These are phyloP conservation scores for Phtheirospermum japonicum DNA, from an alignment of 257 asterid species.

Conservation along the genomic window DNA sequence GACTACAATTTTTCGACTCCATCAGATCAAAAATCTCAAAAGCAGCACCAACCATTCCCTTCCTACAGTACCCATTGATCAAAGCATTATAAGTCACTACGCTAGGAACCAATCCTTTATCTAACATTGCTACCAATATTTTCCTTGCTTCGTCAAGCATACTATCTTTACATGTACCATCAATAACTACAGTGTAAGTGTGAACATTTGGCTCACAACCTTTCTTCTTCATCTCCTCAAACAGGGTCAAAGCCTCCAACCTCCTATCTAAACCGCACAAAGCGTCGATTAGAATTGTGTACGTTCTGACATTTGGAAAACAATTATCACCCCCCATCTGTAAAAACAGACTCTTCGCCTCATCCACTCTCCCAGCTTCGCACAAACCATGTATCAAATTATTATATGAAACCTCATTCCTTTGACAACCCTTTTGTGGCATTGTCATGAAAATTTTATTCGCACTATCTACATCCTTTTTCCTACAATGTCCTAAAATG, in stretches of 20 bases:
- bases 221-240: constrained; percentile 67
- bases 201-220: constrained; percentile 63
- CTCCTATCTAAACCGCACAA: constrained; percentile 52
- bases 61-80: constrained; percentile 65
- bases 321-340: constrained; percentile 59
- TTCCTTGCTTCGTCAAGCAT: constrained; percentile 49
- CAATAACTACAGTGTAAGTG: constrained; percentile 62
- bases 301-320: constrained; percentile 60
- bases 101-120: constrained; percentile 49
- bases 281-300: constrained; percentile 66
- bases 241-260: constrained; percentile 53
- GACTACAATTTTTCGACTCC: constrained; percentile 48
- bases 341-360: constrained; percentile 45
- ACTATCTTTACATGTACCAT: constrained; percentile 55
- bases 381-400: constrained; percentile 73
- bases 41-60: constrained; percentile 54
- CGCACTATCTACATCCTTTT: constrained; percentile 53
- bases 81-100: constrained; percentile 64
- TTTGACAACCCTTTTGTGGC: constrained; percentile 53
- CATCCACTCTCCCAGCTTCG: constrained; percentile 50
- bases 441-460: constrained; percentile 42
- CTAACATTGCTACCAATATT: constrained; percentile 44
- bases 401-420: constrained; percentile 68
- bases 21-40: constrained; percentile 47
- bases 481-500: constrained; percentile 73